Base-by-base conservation (phyloP, 2,329 filamentous ascomycete genomes). In the Aspergillus persii region DNA sequence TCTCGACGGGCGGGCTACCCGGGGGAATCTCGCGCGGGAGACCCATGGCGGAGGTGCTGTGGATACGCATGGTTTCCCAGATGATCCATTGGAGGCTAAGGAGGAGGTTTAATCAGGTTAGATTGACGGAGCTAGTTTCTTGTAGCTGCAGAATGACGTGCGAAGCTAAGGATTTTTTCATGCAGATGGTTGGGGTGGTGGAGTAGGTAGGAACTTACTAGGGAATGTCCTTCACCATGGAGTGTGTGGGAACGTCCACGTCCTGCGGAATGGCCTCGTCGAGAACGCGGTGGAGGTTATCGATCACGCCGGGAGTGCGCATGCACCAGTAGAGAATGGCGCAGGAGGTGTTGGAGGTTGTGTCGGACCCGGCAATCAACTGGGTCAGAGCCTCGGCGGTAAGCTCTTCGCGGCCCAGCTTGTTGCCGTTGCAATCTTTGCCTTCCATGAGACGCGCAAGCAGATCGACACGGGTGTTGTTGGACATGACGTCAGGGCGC, bases 361-460 rank as follows among this genome's bases (percentile, higher is more conserved):
- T 79, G 62, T 90, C 88, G 23, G 85, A 85, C 69, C 87, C 88
- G 31, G 88, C 86, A 67, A 90, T 96, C 47, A 96, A 84, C 74
- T 96, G 92, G 0, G 92, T 96, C 29, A 96, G 80, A 0, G 92
- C 92, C 77, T 96, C 93, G 39, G 92, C 92, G 0, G 91, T 96
- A 54, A 96, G 81, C 72, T 96, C 92, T 66, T 89, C 84, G 29
- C 90, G 84, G 4, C 90, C 88, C 0, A 96, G 83, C 9, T 86
- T 88, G 60, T 90, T 80, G 57, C 92, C 92, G 27, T 85, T 89
- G 61, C 91, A 89, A 72, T 96, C 91, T 58, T 89, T 88, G 51
- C 91, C 92, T 76, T 96, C 89, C 86, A 96, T 94, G 8, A 97
- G 80, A 2, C 91, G 84, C 1, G 90, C 87, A 4, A 96, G 86